Percentiles rank a stretch among this genome's conserved stretches.
Conservation (phyloP, 441 rosid genomes). For the Euphorbia schlechtendalii region DNA sequence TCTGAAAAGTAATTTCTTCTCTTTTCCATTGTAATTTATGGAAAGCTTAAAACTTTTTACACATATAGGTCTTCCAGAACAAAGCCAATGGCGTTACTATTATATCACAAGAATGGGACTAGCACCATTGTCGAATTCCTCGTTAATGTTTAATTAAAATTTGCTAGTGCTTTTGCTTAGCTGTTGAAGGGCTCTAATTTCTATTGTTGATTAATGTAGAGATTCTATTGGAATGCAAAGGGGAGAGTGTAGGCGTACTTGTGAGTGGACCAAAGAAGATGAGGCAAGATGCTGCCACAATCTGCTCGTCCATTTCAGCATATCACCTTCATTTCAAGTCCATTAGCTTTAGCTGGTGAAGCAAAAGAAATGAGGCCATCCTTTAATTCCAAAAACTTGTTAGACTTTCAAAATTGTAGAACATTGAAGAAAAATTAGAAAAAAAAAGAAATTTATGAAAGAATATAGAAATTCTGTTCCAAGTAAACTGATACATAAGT, state of each 20-base stretch:
- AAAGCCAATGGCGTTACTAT: neutral
- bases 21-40: neutral
- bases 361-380: neutral
- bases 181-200: neutral
- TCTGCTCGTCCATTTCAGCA: conserved; percentile 46
- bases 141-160: neutral
- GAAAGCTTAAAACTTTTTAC: neutral
- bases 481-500: too few species aligned
- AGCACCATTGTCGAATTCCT: neutral
- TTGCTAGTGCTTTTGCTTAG: neutral
- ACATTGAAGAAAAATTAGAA: too few species aligned
- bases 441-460: too few species aligned
- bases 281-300: conserved; percentile 64
- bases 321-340: conserved; percentile 63
- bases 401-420: neutral
- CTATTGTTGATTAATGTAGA: conserved; percentile 26
- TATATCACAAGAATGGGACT: neutral
- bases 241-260: conserved; percentile 54
- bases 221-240: conserved; percentile 34
- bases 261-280: conserved; percentile 66
- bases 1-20: conserved; percentile 41
- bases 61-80: neutral
- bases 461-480: too few species aligned
- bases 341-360: conserved; percentile 79
- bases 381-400: neutral